Base-by-base conservation (phyloP, 169 alveolate genomes). In the Ichthyophthirius multifiliis region DNA sequence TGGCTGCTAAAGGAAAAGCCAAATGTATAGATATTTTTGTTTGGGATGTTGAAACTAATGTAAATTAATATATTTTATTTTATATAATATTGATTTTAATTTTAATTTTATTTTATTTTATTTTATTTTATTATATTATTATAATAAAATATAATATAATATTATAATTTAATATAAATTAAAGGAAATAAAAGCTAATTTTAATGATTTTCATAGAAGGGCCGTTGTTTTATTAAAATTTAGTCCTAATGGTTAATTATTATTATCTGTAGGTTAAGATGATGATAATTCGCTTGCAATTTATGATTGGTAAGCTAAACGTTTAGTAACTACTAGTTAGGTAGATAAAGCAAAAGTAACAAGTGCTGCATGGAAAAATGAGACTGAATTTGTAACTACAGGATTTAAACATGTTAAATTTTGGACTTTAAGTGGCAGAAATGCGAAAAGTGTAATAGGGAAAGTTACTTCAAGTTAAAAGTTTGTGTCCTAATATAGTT, bases 341-440 rank as follows among this genome's bases (percentile, higher is more conserved):
- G 96, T 95, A 4, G 97, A 92, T 63, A 84, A 93, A 48, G 94
- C 89, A 30, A 87, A 90, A 75, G 94, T 93, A 6, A 81, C 84
- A 31, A 94, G 88, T 65, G 94, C 94, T 9, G 85, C 88, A 18
- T 95, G 95, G 94, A 83, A 76, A 44, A 82, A 76, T 63, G 91
- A 90, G 37, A 88, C 88, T 43, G 96, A 90, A 74, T 89, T 95
- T 79, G 94, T 91, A 10, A 88, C 93, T 18, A 89, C 76, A 1
- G 98, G 98, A 7, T 88, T 91, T n/a, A 95, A 95, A 55, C 91
- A 86, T 74, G 92, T 95, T 41, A 95, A 94, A 63, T 95, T 95
- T 79, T 95, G 90, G 78, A 86, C 89, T 5, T 76, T 94, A 27
- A 85, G 76, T 62, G 97, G 98, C 37, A 48, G 89, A 47, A 92